Evolutionary conservation across 805 yeast genomes (phyloP).

Genomic region (Metschnikowia bowlesiae): DNA sequence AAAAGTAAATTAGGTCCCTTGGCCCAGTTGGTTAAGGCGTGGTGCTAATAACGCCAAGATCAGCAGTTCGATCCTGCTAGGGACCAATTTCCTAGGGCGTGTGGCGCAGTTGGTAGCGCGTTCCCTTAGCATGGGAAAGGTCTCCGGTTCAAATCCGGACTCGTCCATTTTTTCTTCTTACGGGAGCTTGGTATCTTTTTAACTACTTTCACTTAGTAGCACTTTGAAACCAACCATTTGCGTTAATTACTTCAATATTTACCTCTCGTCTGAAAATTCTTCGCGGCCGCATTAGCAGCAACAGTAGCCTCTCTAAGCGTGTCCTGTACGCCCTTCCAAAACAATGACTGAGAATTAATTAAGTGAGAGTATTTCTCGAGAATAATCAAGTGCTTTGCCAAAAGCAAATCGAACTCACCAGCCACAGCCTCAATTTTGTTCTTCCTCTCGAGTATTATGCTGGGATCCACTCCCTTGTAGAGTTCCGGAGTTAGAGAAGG

Average conservation of each 20-base stretch:
- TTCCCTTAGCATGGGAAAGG: conserved; percentile 78
- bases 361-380: conserved; percentile 24
- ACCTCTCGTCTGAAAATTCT: neutral
- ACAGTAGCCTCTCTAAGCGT: conserved; percentile 4
- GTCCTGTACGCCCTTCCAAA: conserved; percentile 25
- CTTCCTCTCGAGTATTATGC: neutral
- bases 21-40: conserved; percentile 39
- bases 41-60: conserved; percentile 59
- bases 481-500: conserved; percentile 7
- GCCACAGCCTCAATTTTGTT: conserved; percentile 14
- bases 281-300: neutral
- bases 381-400: conserved; percentile 27
- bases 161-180: conserved; percentile 52
- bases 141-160: conserved; percentile 73
- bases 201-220: neutral
- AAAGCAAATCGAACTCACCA: conserved; percentile 18
- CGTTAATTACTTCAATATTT: neutral
- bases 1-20: conserved; percentile 3
- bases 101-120: conserved; percentile 86
- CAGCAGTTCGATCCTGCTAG: conserved; percentile 89
- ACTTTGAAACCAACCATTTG: too few species aligned
- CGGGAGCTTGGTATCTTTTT: conserved; percentile 8
- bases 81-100: conserved; percentile 65
- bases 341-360: conserved; percentile 21
- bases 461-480: conserved; percentile 2